phyloP scores from a whole-genome alignment of 306 rosid genomes.

The Ormosia semicastrata region DNA sequence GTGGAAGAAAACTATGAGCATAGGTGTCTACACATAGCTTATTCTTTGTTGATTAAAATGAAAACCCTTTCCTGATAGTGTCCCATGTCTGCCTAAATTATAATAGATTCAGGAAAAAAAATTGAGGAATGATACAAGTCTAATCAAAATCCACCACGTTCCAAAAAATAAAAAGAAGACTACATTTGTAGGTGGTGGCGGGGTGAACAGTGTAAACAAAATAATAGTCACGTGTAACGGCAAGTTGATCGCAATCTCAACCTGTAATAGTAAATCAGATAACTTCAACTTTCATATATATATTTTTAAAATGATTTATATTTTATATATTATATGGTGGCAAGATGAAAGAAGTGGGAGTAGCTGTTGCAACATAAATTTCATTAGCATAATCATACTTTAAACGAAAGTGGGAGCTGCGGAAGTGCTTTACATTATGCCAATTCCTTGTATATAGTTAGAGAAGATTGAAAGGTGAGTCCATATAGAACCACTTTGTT shows the following conservation, averaged over 20 bases:
- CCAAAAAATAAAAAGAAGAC: neutral
- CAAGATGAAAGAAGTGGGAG: slow-evolving; percentile 36
- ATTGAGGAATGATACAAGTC: neutral
- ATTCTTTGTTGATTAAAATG: neutral
- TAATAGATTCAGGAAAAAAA: neutral
- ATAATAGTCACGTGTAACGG: neutral
- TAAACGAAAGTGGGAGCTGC: slow-evolving; percentile 47
- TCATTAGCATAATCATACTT: slow-evolving; percentile 51
- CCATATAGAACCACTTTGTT: slow-evolving; percentile 43
- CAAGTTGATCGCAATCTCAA: slow-evolving; percentile 6
- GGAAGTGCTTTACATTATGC: slow-evolving; percentile 47
- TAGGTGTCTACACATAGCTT: neutral
- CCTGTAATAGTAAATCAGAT: neutral
- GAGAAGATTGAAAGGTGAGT: slow-evolving; percentile 28
- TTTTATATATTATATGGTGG: slow-evolving; percentile 4
- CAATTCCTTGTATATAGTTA: slow-evolving; percentile 20
- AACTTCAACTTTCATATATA: neutral
- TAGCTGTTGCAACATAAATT: slow-evolving; percentile 37
- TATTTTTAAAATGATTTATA: neutral
- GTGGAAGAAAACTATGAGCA: neutral
- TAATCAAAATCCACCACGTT: slow-evolving; percentile 27
- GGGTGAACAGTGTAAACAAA: neutral
- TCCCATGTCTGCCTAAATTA: neutral
- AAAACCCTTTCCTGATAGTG: neutral
- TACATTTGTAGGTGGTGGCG: neutral